Percentiles rank a stretch among this genome's conserved stretches.
These are phyloP conservation scores for Vachellia pachyceras DNA, from an alignment of 306 rosid genomes.

Conservation along the genomic window DNA sequence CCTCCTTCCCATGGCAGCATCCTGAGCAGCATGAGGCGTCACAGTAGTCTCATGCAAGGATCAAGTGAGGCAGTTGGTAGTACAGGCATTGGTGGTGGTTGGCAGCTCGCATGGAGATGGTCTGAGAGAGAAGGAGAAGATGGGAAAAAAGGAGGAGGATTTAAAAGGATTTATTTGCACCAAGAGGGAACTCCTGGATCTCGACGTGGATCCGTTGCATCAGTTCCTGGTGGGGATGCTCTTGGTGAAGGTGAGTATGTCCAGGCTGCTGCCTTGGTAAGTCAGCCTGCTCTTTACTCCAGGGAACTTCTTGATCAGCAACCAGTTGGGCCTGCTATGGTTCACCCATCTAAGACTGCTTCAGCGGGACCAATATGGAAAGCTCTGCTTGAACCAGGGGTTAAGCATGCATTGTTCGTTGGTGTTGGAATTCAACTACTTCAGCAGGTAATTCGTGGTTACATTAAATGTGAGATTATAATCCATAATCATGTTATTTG, in stretches of 20 bases:
- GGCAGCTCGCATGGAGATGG: conserved; percentile 99
- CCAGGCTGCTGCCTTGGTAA: conserved; percentile 90
- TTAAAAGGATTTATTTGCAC: conserved; percentile 82
- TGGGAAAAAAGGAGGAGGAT: conserved; percentile 71
- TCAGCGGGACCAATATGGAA: conserved; percentile 56
- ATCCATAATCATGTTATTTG: conserved; percentile 25
- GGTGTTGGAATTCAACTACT: conserved; percentile 70
- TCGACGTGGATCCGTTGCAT: conserved; percentile 75
- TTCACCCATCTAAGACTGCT: conserved; percentile 65
- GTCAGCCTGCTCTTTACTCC: conserved; percentile 88
- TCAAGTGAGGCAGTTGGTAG: conserved; percentile 68
- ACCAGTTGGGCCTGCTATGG: conserved; percentile 67
- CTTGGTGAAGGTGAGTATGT: conserved; percentile 68
- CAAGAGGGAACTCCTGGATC: conserved; percentile 75
- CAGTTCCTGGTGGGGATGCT: conserved; percentile 71
- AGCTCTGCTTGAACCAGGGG: conserved; percentile 62
- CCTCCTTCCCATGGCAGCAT: conserved; percentile 78
- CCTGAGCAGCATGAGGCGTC: conserved; percentile 73
- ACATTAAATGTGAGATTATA: conserved; percentile 28
- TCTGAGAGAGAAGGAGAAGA: conserved; percentile 71
- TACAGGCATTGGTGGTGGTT: conserved; percentile 93
- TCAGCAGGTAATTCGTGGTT: conserved; percentile 42
- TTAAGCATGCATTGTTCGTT: conserved; percentile 59
- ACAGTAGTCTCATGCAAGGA: conserved; percentile 85
- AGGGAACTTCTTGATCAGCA: conserved; percentile 65